phyloP scores from a whole-genome alignment of 108 stramenopile genomes.

The Skeletonema costatum region DNA sequence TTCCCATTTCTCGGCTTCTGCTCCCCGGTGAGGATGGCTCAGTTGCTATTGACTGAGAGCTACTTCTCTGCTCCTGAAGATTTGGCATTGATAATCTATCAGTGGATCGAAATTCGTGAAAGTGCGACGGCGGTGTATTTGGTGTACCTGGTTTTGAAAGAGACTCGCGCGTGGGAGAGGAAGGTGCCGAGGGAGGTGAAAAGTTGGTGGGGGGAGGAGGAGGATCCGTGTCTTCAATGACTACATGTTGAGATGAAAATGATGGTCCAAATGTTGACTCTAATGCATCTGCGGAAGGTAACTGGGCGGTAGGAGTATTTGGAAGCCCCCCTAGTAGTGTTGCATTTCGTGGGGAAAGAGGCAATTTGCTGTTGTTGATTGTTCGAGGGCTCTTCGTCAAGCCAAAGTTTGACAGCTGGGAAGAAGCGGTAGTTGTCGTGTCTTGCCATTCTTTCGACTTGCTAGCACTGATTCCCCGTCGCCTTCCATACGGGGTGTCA shows the following conservation, averaged over 20 bases:
- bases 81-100: slow-evolving; percentile 26
- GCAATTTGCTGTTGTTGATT: slow-evolving; percentile 22
- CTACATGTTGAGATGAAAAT: slow-evolving; percentile 49
- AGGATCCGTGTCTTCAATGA: slow-evolving; percentile 21
- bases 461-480: slow-evolving; percentile 31
- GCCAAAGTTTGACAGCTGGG: slow-evolving; percentile 7
- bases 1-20: slow-evolving; percentile 5
- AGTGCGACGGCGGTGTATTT: slow-evolving; percentile 41
- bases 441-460: slow-evolving; percentile 30
- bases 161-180: slow-evolving; percentile 35
- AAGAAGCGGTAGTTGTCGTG: neutral
- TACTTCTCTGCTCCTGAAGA: slow-evolving; percentile 13
- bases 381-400: slow-evolving; percentile 36
- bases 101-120: slow-evolving; percentile 6
- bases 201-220: slow-evolving; percentile 20
- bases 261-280: slow-evolving; percentile 58
- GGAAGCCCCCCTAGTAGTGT: neutral
- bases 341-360: slow-evolving; percentile 33
- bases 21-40: slow-evolving; percentile 24
- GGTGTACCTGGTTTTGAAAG: slow-evolving; percentile 11
- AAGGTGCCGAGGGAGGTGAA: slow-evolving; percentile 15
- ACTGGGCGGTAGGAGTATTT: neutral
- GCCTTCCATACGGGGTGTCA: slow-evolving; percentile 23
- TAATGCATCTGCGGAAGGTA: slow-evolving; percentile 49
- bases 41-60: slow-evolving; percentile 40